Percentiles rank a stretch among this genome's conserved stretches.
phyloP scores from a whole-genome alignment of 2,329 filamentous ascomycete genomes.

The Erysiphe pulchra region DNA sequence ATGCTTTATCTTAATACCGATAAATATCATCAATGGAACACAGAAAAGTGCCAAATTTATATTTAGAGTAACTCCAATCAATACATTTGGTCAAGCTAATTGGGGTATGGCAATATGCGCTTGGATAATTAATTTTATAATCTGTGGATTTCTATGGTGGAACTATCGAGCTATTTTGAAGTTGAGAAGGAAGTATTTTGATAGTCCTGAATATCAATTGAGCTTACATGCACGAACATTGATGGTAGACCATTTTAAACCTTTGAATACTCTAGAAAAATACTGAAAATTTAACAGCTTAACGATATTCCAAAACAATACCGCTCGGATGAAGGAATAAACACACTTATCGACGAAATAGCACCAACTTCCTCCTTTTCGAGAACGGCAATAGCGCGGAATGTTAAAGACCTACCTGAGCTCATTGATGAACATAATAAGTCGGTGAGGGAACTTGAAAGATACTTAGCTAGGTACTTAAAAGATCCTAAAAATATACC shows the following conservation, averaged over 20 bases:
- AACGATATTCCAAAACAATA: conserved; percentile 61
- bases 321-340: conserved; percentile 65
- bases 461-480: conserved; percentile 66
- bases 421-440: conserved; percentile 66
- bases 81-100: conserved; percentile 24
- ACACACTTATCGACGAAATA: conserved; percentile 56
- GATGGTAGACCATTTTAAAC: conserved; percentile 22
- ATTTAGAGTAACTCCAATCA: conserved; percentile 32
- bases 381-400: conserved; percentile 61
- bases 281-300: conserved; percentile 23
- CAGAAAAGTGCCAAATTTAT: conserved; percentile 17
- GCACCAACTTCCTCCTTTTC: conserved; percentile 58
- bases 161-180: conserved; percentile 55
- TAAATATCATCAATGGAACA: conserved; percentile 36
- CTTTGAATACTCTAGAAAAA: not conserved
- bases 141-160: conserved; percentile 65
- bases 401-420: conserved; percentile 70
- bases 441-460: conserved; percentile 59
- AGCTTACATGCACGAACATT: conserved; percentile 56
- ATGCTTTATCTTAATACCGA: conserved; percentile 52
- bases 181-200: conserved; percentile 55
- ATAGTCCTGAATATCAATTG: conserved; percentile 65
- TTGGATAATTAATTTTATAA: conserved; percentile 44
- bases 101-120: conserved; percentile 34
- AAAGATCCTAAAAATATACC: conserved; percentile 68